Evolutionary conservation across 2,329 filamentous ascomycete genomes (phyloP), one percentile per base, ranked within the genome.

Genomic region (Aurifilum marmelostoma): DNA sequence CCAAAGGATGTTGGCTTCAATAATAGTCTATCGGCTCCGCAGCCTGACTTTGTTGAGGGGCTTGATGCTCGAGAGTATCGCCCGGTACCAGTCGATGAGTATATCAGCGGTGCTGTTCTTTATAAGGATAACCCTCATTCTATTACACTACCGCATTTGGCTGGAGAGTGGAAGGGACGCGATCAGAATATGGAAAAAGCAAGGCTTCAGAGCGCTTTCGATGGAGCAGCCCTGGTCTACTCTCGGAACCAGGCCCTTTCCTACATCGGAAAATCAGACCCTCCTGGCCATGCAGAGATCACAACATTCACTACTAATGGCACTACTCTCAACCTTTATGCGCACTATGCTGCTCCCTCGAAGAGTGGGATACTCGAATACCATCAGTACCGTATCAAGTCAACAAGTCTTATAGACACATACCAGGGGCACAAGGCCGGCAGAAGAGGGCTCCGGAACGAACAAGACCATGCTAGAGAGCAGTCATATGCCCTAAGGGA

Each of bases 291-390:
- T 39, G 71, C 75, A 4, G 63, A 68, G 9, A 29, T 77, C 66
- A 73, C 71, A 3, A 76, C 75, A 0, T 77, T 78, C 63, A 73
- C 74, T 41, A 75, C 76, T 1, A 68, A 78, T 47, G 76, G 75
- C 37, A 70, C 64, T 1, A 70, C 41, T n/a, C 39, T 77, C 37
- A 70, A 75, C 64, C 52, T 76, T 8, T 77, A 59, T n/a, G 74
- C 76, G 1, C 76, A 78, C 32, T 74, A 77, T 52, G 69, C 75
- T 16, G 56, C 66, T 2, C 21, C 16, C 18, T 50, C 73, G 1
- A 41, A 67, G 14, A 61, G 32, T 24, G 47, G 34, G 4, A 50
- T 9, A 11, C 47, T 50, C 47, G 21, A 50, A 50, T 50, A 50
- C 47, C 47, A 50, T 50, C 47, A 50, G 47, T 50, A 24, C 11